Conservation (phyloP, 495 filamentous ascomycete genomes). For the Aspergillus wentii region DNA sequence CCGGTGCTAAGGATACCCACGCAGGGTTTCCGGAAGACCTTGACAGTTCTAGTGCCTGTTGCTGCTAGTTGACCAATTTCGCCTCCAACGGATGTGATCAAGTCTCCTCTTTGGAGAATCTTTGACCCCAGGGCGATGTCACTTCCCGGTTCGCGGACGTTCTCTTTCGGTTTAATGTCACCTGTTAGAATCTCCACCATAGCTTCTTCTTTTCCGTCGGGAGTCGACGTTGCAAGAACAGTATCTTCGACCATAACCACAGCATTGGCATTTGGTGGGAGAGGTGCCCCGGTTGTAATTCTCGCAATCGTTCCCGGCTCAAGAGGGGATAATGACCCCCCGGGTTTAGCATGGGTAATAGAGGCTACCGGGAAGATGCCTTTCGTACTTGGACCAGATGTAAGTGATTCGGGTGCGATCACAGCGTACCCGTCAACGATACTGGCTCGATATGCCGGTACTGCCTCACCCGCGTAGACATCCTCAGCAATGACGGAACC, state of each 20-base stretch:
- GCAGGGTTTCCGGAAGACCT: slow-evolving; percentile 68
- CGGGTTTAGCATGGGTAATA: slow-evolving; percentile 76
- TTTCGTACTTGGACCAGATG: slow-evolving; percentile 54
- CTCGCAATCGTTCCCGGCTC: slow-evolving; percentile 72
- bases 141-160: slow-evolving; percentile 86
- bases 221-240: slow-evolving; percentile 61
- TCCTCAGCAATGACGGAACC: slow-evolving; percentile 80
- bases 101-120: slow-evolving; percentile 70
- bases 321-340: slow-evolving; percentile 52
- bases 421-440: slow-evolving; percentile 98
- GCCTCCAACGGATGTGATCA: slow-evolving; percentile 78
- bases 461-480: slow-evolving; percentile 70
- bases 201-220: slow-evolving; percentile 78
- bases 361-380: slow-evolving; percentile 83
- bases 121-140: slow-evolving; percentile 66
- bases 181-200: slow-evolving; percentile 79
- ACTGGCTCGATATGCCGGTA: slow-evolving; percentile 90
- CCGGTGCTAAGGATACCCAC: slow-evolving; percentile 91
- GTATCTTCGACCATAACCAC: slow-evolving; percentile 99
- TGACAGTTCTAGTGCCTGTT: slow-evolving; percentile 70
- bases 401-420: slow-evolving; percentile 35
- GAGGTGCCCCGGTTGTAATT: slow-evolving; percentile 90
- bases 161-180: slow-evolving; percentile 72
- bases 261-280: slow-evolving; percentile 82
- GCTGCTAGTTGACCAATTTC: slow-evolving; percentile 87